These are phyloP conservation scores for Trypanosoma avium DNA, from an alignment of 208 protist species.

Conservation along the genomic window DNA sequence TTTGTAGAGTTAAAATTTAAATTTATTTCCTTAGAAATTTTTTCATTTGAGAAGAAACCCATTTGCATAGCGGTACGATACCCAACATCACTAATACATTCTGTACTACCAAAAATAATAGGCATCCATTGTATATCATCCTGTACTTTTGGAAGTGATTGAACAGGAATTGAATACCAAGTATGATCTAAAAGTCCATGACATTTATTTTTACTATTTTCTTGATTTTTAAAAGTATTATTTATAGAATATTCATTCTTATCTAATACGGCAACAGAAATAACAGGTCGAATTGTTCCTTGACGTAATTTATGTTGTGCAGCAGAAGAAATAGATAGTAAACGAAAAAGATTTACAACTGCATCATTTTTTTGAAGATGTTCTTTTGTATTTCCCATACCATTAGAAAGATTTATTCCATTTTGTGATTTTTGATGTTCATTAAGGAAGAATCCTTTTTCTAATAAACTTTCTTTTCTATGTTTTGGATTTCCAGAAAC, in stretches of 20 bases:
- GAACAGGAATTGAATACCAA: slow-evolving; percentile 63
- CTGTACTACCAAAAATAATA: slow-evolving; percentile 60
- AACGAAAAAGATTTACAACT: slow-evolving; percentile 59
- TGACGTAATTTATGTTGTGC: slow-evolving; percentile 73
- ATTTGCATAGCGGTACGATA: slow-evolving; percentile 70
- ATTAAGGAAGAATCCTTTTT: slow-evolving; percentile 45
- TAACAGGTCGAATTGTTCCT: slow-evolving; percentile 54
- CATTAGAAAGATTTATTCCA: background rate
- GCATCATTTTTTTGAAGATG: slow-evolving; percentile 2
- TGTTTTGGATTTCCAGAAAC: slow-evolving; percentile 64
- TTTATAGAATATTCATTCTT: slow-evolving; percentile 1
- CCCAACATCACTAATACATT: slow-evolving; percentile 64
- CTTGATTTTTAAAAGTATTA: slow-evolving; percentile 1
- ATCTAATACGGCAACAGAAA: slow-evolving; percentile 67
- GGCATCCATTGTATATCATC: slow-evolving; percentile 76
- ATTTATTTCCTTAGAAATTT: background rate
- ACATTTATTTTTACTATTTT: slow-evolving; percentile 33
- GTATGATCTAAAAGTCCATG: slow-evolving; percentile 68
- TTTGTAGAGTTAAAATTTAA: background rate
- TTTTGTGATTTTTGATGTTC: slow-evolving; percentile 3
- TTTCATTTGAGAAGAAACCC: slow-evolving; percentile 44
- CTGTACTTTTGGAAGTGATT: slow-evolving; percentile 39
- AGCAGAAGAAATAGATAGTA: slow-evolving; percentile 50
- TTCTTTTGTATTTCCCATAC: background rate
- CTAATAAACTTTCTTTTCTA: slow-evolving; percentile 33